Evolutionary conservation across 768 basidiomycete species (phyloP), one percentile per base, ranked within the genome.

Genomic region (Gautieria morchelliformis): DNA sequence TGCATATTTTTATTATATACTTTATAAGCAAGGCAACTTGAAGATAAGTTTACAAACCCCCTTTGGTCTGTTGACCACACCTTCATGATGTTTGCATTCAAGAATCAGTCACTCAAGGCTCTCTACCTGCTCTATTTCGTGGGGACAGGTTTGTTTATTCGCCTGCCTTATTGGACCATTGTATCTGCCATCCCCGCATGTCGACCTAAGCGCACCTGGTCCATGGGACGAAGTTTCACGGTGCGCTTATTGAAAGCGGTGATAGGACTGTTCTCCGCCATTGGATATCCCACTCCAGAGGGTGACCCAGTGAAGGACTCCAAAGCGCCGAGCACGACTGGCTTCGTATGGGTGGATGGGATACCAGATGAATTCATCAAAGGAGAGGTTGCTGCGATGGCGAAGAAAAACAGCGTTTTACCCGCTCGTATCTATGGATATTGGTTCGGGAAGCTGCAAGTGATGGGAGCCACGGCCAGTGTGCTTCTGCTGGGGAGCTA

Each of bases 111-210:
- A 9, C 63, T 78, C 66, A 81, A 79, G 62, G 69, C 66, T 9
- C 55, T 80, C 35, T 82, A 78, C 65, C 62, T 81, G 27, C 63
- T 68, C 6, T 79, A 77, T 62, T 71, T 74, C 49, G 47, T 77
- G 19, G 33, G 76, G 15, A 62, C 64, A 53, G 73, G 72, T 5
- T 53, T 74, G 39, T 69, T 78, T 42, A 37, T 83, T 35, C 74
- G 74, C 30, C 47, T 80, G 48, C 81, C 82, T 2, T 61, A 75
- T 46, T 81, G 81, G 79, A 60, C 69, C 19, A 53, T 81, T 6
- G 58, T 72, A 17, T 69, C 72, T 30, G 60, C 73, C 48, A 54
- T 49, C 20, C 62, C 63, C 19, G 59, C 41, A n/a, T 61, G 62
- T 53, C 58, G 64, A 6, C 60, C 64, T 15, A 12, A 22, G 12